Percentiles rank a stretch among this genome's conserved stretches.
Conservation (phyloP, 306 rosid genomes). For the Comarum palustre region DNA sequence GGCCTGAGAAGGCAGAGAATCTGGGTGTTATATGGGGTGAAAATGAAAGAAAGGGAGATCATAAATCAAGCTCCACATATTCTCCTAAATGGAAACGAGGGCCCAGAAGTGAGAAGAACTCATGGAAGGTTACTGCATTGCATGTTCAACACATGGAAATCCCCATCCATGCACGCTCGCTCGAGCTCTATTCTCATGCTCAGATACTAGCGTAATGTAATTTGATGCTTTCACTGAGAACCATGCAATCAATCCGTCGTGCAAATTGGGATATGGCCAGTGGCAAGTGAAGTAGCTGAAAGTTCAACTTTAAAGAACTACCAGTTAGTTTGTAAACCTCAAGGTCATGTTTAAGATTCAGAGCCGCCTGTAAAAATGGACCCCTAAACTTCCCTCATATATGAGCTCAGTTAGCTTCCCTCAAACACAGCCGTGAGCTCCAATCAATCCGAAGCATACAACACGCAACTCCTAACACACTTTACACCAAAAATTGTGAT, state of each 20-base stretch:
- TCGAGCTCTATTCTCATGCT: slow-evolving; percentile 4
- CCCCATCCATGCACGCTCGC: slow-evolving; percentile 23
- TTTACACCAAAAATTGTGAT: not conserved
- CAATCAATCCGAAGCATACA: not conserved
- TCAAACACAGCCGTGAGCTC: not conserved
- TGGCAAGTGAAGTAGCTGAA: not conserved
- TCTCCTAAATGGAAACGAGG: slow-evolving; percentile 7
- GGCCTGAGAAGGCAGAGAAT: slow-evolving; percentile 8
- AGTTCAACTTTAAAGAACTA: not conserved
- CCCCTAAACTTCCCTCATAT: not conserved
- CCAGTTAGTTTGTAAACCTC: not conserved
- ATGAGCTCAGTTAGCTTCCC: not conserved
- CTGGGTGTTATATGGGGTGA: not conserved
- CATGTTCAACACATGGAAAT: slow-evolving; percentile 23
- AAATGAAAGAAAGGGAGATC: slow-evolving; percentile 7
- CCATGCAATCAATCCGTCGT: not conserved
- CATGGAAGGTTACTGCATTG: slow-evolving; percentile 26
- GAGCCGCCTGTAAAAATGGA: not conserved
- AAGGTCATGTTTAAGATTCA: not conserved
- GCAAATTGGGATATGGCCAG: not conserved
- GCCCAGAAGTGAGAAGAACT: slow-evolving; percentile 28
- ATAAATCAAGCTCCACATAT: slow-evolving; percentile 14
- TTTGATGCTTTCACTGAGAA: not conserved
- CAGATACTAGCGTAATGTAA: not conserved
- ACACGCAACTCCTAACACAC: not conserved